Evolutionary conservation across 768 basidiomycete genomes (phyloP).

Genomic region (Podaxis mareebaensis): DNA sequence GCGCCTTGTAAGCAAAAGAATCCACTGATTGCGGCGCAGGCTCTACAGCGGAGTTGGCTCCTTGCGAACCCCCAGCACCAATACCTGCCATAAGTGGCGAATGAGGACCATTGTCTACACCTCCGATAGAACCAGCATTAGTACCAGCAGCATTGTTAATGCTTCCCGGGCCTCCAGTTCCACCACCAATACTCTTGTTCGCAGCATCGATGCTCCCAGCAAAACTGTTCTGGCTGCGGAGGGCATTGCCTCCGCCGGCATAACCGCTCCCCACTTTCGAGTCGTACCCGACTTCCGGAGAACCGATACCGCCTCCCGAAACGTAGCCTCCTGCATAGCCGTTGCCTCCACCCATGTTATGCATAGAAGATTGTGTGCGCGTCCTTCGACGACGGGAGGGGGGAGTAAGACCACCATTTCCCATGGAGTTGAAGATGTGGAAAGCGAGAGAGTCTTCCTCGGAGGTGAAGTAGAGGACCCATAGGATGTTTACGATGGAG

Average conservation of each 20-base stretch:
- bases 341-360: constrained; percentile 62
- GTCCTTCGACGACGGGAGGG: constrained; percentile 80
- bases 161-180: constrained; percentile 49
- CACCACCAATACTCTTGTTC: constrained; percentile 35
- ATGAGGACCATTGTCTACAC: constrained; percentile 49
- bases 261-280: constrained; percentile 56
- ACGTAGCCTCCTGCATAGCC: constrained; percentile 65
- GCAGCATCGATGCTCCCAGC: constrained; percentile 42
- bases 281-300: constrained; percentile 63
- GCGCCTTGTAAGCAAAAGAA: constrained; percentile 71
- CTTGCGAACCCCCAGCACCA: constrained; percentile 52
- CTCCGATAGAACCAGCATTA: constrained; percentile 40
- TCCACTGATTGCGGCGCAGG: constrained; percentile 35
- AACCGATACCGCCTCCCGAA: constrained; percentile 70
- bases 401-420: constrained; percentile 81
- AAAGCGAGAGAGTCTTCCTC: constrained; percentile 89
- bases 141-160: constrained; percentile 45
- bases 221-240: constrained; percentile 58
- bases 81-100: constrained; percentile 74
- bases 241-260: constrained; percentile 46
- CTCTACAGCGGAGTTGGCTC: constrained; percentile 25
- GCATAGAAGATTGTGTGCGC: constrained; percentile 58
- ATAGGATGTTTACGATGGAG: constrained; percentile 88
- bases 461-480: constrained; percentile 96
- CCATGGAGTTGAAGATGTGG: constrained; percentile 85